Conservation (phyloP, 345 rosid genomes). For the Syzygium aromaticum region DNA sequence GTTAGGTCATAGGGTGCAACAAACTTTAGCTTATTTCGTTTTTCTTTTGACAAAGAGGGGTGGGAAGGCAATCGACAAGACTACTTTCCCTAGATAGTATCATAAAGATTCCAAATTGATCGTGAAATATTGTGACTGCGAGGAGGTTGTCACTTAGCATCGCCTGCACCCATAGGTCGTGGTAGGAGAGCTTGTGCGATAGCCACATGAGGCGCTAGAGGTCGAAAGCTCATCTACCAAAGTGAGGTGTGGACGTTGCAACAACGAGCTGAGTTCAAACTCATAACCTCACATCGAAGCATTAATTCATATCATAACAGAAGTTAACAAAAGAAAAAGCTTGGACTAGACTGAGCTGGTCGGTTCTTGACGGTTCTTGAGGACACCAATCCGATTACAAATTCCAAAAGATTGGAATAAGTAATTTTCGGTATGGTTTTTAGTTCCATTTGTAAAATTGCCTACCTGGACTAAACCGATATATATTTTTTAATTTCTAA, state of each 20-base stretch:
- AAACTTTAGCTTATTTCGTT: too few species aligned
- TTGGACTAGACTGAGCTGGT: fast-evolving
- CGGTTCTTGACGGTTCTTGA: neutral
- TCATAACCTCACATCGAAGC: neutral
- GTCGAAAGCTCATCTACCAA: neutral
- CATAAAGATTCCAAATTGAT: neutral
- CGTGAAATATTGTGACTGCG: neutral
- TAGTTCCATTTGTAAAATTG: neutral
- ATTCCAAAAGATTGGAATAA: too few species aligned
- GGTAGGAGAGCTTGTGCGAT: neutral
- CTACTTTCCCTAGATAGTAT: neutral
- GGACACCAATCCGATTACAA: too few species aligned
- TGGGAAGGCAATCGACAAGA: neutral
- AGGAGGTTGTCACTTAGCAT: neutral
- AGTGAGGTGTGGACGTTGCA: fast-evolving
- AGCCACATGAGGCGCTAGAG: neutral
- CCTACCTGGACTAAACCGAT: too few species aligned
- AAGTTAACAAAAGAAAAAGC: neutral
- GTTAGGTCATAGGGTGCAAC: neutral
- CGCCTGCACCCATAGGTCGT: neutral
- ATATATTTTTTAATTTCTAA: too few species aligned
- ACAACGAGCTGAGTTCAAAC: neutral
- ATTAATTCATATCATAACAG: neutral
- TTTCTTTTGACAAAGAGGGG: neutral
- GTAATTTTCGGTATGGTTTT: neutral